Percentiles rank a stretch among this genome's conserved stretches.
phyloP scores from a whole-genome alignment of 2,329 filamentous ascomycete species.

The Sclerotinia glacialis region DNA sequence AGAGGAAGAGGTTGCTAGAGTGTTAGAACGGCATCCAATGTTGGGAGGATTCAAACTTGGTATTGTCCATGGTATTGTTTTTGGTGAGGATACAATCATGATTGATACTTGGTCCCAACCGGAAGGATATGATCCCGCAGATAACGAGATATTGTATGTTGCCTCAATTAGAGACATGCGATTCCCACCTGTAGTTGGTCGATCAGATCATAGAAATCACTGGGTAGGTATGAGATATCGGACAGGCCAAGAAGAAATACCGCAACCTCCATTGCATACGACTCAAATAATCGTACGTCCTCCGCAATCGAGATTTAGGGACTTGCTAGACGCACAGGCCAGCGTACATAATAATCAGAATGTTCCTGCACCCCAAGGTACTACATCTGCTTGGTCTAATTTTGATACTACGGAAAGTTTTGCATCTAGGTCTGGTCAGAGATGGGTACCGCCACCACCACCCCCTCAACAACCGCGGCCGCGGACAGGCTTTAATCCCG shows the following conservation, averaged over 20 bases:
- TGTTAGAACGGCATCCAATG: not conserved
- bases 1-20: not conserved
- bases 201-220: not conserved
- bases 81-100: not conserved
- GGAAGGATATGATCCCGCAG: not conserved
- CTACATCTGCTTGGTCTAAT: not conserved
- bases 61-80: not conserved
- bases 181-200: not conserved
- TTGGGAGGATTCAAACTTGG: not conserved
- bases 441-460: not conserved
- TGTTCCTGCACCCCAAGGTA: too few species aligned
- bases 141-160: not conserved
- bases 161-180: not conserved
- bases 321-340: not conserved
- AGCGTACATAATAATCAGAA: not conserved
- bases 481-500: not conserved
- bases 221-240: conserved; percentile 2
- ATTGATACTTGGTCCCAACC: not conserved
- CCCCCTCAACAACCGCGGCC: not conserved
- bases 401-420: not conserved
- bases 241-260: not conserved
- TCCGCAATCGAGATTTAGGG: not conserved
- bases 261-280: not conserved
- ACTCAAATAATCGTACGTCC: not conserved
- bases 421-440: not conserved